Evolutionary conservation across 441 rosid genomes (phyloP).

Genomic region (Macaranga tanarius): DNA sequence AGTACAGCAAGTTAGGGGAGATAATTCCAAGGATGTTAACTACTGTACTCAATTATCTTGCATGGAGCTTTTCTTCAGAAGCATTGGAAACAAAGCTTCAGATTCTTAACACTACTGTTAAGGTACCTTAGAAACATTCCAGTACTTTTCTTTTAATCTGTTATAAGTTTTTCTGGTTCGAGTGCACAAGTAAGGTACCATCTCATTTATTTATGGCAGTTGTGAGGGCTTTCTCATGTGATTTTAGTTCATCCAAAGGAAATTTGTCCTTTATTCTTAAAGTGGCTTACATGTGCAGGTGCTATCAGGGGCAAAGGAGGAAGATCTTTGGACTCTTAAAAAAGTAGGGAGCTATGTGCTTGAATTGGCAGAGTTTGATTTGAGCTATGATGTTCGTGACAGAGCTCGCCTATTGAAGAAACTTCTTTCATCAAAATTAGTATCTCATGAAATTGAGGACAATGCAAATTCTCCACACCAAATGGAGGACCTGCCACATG

Average conservation of each 20-base stretch:
- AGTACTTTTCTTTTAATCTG: slow-evolving; percentile 7
- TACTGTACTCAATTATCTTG: slow-evolving; percentile 80
- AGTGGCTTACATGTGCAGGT: slow-evolving; percentile 44
- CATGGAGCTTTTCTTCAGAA: slow-evolving; percentile 86
- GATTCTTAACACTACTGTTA: slow-evolving; percentile 68
- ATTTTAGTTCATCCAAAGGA: slow-evolving; percentile 8
- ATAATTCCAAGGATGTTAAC: slow-evolving; percentile 70
- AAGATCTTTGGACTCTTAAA: slow-evolving; percentile 47
- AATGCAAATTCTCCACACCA: slow-evolving; percentile 37
- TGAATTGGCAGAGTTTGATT: slow-evolving; percentile 84
- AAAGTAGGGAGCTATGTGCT: slow-evolving; percentile 65
- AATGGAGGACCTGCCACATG: slow-evolving; percentile 34
- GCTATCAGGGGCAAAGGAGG: slow-evolving; percentile 47
- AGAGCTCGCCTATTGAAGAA: slow-evolving; percentile 81
- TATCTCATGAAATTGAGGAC: slow-evolving; percentile 39
- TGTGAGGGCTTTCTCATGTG: slow-evolving; percentile 5
- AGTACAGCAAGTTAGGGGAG: slow-evolving; percentile 71
- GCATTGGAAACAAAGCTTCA: slow-evolving; percentile 87
- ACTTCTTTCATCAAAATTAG: slow-evolving; percentile 43
- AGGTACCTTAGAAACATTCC: slow-evolving; percentile 48
- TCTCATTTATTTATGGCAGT: background rate
- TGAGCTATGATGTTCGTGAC: slow-evolving; percentile 89
- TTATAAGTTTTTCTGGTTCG: background rate
- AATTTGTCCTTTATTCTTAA: slow-evolving; percentile 10
- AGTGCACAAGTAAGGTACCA: background rate